Base-by-base conservation (phyloP, 2,329 filamentous ascomycete species). In the Alternaria consortialis region DNA sequence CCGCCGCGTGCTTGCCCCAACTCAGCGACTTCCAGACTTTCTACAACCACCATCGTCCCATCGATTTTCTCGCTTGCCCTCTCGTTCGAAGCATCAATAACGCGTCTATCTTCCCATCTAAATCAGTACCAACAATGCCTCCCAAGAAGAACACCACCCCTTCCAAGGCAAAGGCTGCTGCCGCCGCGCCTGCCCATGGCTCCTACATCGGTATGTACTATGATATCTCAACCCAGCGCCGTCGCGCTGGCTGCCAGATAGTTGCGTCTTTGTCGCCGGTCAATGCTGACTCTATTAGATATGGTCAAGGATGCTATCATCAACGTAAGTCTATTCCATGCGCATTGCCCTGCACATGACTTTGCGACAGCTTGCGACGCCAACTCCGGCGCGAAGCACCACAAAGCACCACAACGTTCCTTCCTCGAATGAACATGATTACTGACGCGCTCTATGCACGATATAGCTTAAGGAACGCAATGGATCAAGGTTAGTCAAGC, bases 291-390 rank as follows among this genome's bases (percentile, higher is more conserved):
- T 71, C 58, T 70, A 67, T 69, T 79, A 90, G 88, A 89, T 80
- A 90, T 91, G 88, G 89, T 91, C 80, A 90, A 89, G 82, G 88
- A 90, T 80, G 88, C 88, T 71, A 88, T 91, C 77, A 80, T 90
- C 75, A 87, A 85, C 81, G 88, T 91, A 80, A 88, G 88, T 90
- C 77, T 75, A 85, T 81, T 78, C 70, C 75, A 67, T 77, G 84
- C 83, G 84, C 83, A 82, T 79, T 67, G 68, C 74, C 78, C 77
- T 40, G 50, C 34, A 36, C 15, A 39, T 73, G 73, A 70, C 71
- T 71, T 67, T 62, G 52, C 63, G 53, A 50, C 46, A 50, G 46
- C 46, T 50, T 50, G 46, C 32, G 32, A 27, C 75, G 72, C 73
- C 73, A 69, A 70, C 68, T 64, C 71, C 58, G 55, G 68, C 70